Base-by-base conservation (phyloP, 2,329 filamentous ascomycete species). In the Cyclaneusma minus region DNA sequence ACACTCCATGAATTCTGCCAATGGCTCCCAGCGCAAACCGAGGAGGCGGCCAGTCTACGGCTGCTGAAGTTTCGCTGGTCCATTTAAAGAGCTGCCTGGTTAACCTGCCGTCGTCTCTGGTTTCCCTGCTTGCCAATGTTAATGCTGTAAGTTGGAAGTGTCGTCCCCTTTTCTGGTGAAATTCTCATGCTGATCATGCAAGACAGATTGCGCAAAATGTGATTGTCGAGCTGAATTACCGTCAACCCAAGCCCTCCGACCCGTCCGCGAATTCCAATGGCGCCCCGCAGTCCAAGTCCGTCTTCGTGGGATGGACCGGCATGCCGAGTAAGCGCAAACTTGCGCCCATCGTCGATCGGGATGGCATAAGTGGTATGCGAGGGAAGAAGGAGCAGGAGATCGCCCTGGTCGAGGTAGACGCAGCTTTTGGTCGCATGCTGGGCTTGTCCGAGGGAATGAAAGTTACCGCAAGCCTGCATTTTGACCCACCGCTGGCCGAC, bases 251-350 rank as follows among this genome's bases (percentile, higher is more conserved):
- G 13, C 49, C 66, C 21, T 47, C 60, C 29, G 44, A 51, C 29
- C 47, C 55, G 29, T 42, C 58, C 27, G 45, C 51, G 25, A 56
- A 60, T 37, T 44, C 56, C 14, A 57, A 60, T 41, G 44, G 58
- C 20, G 49, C 60, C 27, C 47, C 57, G 5, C 52, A 57, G 28
- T 68, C 71, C 40, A 68, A 65, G 43, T 91, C 81, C 24, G 63
- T 91, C 41, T 98, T 79, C 48, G 63, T 92, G 32, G 89, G 89
- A 49, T 98, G 89, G 89, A 94, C 89, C 7, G 89, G 89, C 41
- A 91, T 98, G 82, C 79, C 84, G 37, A 94, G 85, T 60, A 91
- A 85, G 62, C 72, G 81, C 45, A 79, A 73, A 49, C 58, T 79
- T 39, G 69, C 74, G 8, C 68, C 81, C 1, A 64, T 85, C 15